phyloP scores from a whole-genome alignment of 176 grass and related monocot species.

The Poa annua region DNA sequence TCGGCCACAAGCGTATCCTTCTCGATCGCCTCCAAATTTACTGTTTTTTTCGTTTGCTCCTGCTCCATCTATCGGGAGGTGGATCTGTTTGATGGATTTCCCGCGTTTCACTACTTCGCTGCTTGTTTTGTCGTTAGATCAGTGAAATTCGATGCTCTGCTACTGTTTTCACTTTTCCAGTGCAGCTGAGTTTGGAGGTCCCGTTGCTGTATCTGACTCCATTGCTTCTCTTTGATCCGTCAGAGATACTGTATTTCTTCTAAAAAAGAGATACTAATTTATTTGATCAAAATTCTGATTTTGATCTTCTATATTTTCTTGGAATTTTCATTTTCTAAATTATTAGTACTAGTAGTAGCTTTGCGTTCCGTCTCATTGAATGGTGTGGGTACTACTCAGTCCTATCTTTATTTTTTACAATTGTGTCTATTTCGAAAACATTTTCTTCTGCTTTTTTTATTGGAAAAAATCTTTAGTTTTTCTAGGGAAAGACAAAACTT shows the following conservation, averaged over 20 bases:
- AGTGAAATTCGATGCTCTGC: neutral
- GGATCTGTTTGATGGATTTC: slow-evolving; percentile 26
- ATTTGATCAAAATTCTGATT: slow-evolving; percentile 24
- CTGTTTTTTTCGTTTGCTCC: neutral
- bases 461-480: neutral
- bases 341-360: neutral
- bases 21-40: neutral
- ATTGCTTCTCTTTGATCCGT: neutral
- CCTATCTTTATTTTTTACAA: neutral
- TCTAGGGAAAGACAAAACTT: neutral
- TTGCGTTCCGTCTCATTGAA: neutral
- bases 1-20: slow-evolving; percentile 68
- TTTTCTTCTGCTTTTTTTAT: neutral
- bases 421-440: neutral
- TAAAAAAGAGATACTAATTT: neutral
- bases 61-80: neutral
- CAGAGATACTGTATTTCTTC: neutral
- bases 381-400: neutral
- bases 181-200: neutral
- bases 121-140: slow-evolving; percentile 34
- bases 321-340: neutral
- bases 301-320: neutral
- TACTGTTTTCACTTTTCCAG: neutral
- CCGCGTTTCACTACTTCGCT: neutral
- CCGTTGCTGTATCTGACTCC: neutral